Percentiles rank a stretch among this genome's conserved stretches.
phyloP scores from a whole-genome alignment of 164 flowering plant genomes.

The Nymphaea colorata region DNA sequence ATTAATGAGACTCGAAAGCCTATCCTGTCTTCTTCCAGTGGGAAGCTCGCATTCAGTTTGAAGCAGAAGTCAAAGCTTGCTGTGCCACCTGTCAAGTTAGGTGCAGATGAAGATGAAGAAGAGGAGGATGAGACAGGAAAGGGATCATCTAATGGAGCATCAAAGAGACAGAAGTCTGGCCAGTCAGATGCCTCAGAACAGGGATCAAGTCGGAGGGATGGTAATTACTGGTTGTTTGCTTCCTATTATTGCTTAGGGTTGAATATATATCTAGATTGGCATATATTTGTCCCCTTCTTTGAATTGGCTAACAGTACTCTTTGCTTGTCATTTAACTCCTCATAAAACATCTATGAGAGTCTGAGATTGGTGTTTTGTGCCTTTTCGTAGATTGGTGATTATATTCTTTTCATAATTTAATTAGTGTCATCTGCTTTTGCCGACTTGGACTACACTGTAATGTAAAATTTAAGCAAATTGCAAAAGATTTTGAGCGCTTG shows the following conservation, averaged over 20 bases:
- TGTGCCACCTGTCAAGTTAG: conserved; percentile 62
- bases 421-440: too few species aligned
- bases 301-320: too few species aligned
- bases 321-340: too few species aligned
- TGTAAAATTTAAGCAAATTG: too few species aligned
- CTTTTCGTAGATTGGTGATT: too few species aligned
- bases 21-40: conserved; percentile 26
- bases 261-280: not conserved
- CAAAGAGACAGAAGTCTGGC: conserved; percentile 57
- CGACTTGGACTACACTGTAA: too few species aligned
- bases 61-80: conserved; percentile 87
- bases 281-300: too few species aligned
- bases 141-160: conserved; percentile 27
- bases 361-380: too few species aligned
- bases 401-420: too few species aligned
- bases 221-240: conserved; percentile 51
- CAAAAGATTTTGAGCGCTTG: too few species aligned
- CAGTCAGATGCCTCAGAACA: conserved; percentile 24
- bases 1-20: conserved; percentile 26
- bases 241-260: not conserved
- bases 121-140: conserved; percentile 27
- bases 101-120: conserved; percentile 81
- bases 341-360: too few species aligned
- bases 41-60: conserved; percentile 97
- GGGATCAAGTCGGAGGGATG: conserved; percentile 40